phyloP scores from a whole-genome alignment of 495 filamentous ascomycete genomes.

The Daldinia vernicosa region DNA sequence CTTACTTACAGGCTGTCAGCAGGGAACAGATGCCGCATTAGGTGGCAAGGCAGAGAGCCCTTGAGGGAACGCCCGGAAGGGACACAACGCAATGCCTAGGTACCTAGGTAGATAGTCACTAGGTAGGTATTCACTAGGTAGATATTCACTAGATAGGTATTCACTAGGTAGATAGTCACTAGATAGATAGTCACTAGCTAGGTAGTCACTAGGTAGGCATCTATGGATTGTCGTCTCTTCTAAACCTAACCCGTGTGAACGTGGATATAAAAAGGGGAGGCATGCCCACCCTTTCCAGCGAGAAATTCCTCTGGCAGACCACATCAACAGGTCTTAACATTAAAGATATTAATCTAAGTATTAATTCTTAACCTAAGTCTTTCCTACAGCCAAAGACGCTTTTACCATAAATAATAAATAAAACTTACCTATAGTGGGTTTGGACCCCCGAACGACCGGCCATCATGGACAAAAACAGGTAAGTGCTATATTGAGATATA shows the following conservation, averaged over 20 bases:
- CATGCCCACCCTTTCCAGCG: background rate
- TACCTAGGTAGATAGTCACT: too few species aligned
- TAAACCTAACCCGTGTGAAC: background rate
- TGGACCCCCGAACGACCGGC: background rate
- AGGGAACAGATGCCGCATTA: background rate
- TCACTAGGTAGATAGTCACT: too few species aligned
- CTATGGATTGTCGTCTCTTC: background rate
- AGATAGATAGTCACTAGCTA: too few species aligned
- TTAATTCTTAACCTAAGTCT: background rate
- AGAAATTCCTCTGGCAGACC: background rate
- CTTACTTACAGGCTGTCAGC: background rate
- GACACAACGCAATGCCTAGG: background rate
- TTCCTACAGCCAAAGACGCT: background rate
- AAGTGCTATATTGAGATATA: background rate
- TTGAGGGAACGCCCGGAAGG: background rate
- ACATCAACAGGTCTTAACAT: background rate
- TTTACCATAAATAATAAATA: slow-evolving; percentile 1
- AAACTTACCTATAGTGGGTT: background rate
- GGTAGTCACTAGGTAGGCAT: background rate
- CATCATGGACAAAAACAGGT: slow-evolving; percentile 21
- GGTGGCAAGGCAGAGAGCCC: background rate
- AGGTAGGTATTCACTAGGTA: too few species aligned
- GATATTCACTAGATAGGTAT: background rate
- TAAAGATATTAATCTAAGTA: background rate
- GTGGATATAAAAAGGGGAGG: background rate